Evolutionary conservation across 768 basidiomycete genomes (phyloP).

Genomic region (Cystofilobasidium macerans): DNA sequence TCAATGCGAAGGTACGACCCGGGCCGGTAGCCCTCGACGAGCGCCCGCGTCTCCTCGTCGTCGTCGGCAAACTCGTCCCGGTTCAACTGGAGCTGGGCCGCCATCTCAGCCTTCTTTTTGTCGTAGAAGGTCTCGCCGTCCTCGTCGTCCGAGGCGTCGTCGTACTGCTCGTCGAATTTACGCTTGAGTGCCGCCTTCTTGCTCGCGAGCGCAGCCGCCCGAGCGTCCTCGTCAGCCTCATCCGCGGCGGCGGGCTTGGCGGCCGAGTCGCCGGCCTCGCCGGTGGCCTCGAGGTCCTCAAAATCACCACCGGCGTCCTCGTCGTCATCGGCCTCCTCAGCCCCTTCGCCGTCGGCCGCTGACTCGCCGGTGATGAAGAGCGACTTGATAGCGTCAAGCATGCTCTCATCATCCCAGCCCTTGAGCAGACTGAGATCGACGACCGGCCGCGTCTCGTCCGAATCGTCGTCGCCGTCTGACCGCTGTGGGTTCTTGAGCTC

Average conservation of each 20-base stretch:
- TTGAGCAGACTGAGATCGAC: constrained; percentile 45
- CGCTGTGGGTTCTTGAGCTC: constrained; percentile 28
- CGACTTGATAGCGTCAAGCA: constrained; percentile 72
- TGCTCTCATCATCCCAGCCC: constrained; percentile 73
- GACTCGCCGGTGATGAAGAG: constrained; percentile 74
- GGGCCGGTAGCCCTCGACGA: constrained; percentile 81
- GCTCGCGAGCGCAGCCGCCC: constrained; percentile 49
- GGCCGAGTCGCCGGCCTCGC: constrained; percentile 38
- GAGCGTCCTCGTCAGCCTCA: constrained; percentile 36
- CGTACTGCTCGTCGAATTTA: constrained; percentile 95
- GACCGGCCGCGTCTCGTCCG: constrained; percentile 52
- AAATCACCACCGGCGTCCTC: constrained; percentile 37
- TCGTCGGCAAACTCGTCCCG: constrained; percentile 71
- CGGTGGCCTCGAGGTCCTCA: constrained; percentile 36
- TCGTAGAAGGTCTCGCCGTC: constrained; percentile 76
- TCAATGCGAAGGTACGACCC: constrained; percentile 90
- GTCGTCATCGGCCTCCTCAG: constrained; percentile 30
- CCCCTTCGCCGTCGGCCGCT: constrained; percentile 31
- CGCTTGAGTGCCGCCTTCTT: constrained; percentile 87
- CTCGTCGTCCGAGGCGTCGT: constrained; percentile 57
- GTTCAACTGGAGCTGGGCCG: constrained; percentile 69
- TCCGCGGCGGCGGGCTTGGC: constrained; percentile 26
- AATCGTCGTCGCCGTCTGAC: constrained; percentile 38
- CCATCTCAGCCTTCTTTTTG: constrained; percentile 82
- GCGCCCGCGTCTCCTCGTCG: constrained; percentile 61